Base-by-base conservation (phyloP, 805 yeast species). In the Starmerella apicola region DNA sequence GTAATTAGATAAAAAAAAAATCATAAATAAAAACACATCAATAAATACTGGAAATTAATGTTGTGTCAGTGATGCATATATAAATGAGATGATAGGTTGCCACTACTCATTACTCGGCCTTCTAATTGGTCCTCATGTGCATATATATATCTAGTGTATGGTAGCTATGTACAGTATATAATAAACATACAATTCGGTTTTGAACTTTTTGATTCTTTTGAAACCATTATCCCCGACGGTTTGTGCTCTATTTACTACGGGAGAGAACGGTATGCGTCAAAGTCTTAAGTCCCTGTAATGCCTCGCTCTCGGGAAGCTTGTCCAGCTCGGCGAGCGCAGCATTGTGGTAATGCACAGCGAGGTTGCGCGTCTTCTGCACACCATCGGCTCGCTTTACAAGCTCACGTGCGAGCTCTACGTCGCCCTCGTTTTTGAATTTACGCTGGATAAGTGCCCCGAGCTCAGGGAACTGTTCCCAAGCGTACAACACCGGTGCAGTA, bases 401-500 rank as follows among this genome's bases (percentile, higher is more conserved):
- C 30, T 64, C 63, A 24, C 85, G 70, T 2, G 96, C 93, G n/a
- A 65, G 60, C 50, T 81, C 84, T 27, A 88, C 79, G 58, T 91
- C 98, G 4, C 94, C 94, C 1, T 76, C 74, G 42, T 73, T 63
- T 34, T 71, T 67, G 60, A 91, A 91, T 59, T 88, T 84, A 44
- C 97, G 72, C 19, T 74, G 75, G 51, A 91, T 85, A 53, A 88
- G 61, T 27, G 74, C 76, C 3, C 96, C 97, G 35, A 91, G 67
- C 42, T 78, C 80, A 0, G 95, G 94, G 52, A 74, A 76, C 53
- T 79, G 74, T 53, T 73, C 76, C 98, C 98, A 91, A 1, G 98
- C 97, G 61, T 71, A 91, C 39, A 91, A 64, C 3, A 88, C 85
- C 1, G 98, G 98, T 0, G 96, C 97, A 0, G 98, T 91, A 1